Conservation (phyloP, 352 stramenopile species). For the Phytophthora quininea region DNA sequence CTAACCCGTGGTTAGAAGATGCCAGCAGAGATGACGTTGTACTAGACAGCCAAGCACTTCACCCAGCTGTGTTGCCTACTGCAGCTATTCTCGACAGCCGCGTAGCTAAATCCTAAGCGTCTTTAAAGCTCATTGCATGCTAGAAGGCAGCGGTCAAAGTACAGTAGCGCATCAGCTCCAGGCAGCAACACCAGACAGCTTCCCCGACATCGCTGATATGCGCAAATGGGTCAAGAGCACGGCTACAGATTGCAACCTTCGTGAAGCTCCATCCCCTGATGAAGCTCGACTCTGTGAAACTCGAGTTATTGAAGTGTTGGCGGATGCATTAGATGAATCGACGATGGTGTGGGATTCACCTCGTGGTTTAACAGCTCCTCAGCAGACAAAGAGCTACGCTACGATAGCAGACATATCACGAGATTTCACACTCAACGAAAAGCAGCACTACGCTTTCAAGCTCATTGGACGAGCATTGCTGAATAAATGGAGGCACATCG, state of each 20-base stretch:
- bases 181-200: neutral
- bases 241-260: neutral
- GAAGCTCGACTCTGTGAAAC: slow-evolving; percentile 7
- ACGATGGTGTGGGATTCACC: neutral
- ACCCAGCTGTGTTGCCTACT: neutral
- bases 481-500: neutral
- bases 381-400: neutral
- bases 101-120: neutral
- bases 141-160: neutral
- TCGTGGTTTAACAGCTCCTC: neutral
- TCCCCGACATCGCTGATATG: neutral
- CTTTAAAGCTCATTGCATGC: neutral
- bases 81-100: neutral
- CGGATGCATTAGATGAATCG: neutral
- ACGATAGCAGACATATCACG: neutral
- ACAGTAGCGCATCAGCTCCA: neutral
- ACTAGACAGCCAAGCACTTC: neutral
- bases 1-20: neutral
- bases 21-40: neutral
- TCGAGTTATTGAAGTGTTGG: neutral
- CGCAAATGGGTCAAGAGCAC: neutral
- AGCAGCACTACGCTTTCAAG: neutral
- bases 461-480: neutral
- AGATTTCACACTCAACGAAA: neutral
- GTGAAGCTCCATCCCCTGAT: neutral